Conservation (phyloP, 306 rosid genomes). For the Pyrus pyrifolia region DNA sequence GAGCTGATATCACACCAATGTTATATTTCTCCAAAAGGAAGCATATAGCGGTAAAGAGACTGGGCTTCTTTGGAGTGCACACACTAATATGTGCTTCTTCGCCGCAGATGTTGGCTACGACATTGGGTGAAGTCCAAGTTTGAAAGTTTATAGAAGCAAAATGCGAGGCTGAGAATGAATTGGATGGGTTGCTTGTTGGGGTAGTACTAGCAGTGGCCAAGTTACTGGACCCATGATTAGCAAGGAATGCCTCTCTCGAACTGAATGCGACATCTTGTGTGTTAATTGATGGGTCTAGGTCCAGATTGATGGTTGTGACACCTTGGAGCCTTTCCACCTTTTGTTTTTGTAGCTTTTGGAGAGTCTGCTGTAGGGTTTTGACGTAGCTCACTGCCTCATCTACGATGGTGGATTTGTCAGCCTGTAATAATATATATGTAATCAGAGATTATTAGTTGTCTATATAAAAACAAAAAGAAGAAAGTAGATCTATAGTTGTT, state of each 20-base stretch:
- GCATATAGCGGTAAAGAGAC: slow-evolving; percentile 42
- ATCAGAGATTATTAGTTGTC: background rate
- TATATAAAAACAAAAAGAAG: too few relatives aligned
- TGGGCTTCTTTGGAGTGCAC: slow-evolving; percentile 33
- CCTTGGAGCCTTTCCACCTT: slow-evolving; percentile 41
- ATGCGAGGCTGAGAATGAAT: background rate
- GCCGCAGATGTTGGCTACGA: slow-evolving; percentile 48
- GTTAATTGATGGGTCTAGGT: background rate
- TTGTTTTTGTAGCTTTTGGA: slow-evolving; percentile 38
- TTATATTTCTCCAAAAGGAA: slow-evolving; percentile 46
- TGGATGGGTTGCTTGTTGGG: background rate
- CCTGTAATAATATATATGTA: slow-evolving; percentile 21
- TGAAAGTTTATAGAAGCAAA: slow-evolving; percentile 18
- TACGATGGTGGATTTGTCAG: slow-evolving; percentile 59
- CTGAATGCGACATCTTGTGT: slow-evolving; percentile 12
- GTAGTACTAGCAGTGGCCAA: background rate
- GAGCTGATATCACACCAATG: slow-evolving; percentile 42
- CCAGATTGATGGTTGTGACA: background rate
- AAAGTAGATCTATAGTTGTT: too few relatives aligned
- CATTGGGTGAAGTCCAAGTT: slow-evolving; percentile 48
- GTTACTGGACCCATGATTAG: slow-evolving; percentile 26
- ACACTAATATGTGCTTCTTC: slow-evolving; percentile 58
- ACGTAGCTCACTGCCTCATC: slow-evolving; percentile 64
- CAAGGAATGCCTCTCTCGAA: slow-evolving; percentile 32
- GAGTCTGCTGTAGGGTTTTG: slow-evolving; percentile 25